A percentile compares a stretch with the other conserved stretches of the same genome.
phyloP scores from a whole-genome alignment of 345 rosid genomes.

The Rhizophora mangle region DNA sequence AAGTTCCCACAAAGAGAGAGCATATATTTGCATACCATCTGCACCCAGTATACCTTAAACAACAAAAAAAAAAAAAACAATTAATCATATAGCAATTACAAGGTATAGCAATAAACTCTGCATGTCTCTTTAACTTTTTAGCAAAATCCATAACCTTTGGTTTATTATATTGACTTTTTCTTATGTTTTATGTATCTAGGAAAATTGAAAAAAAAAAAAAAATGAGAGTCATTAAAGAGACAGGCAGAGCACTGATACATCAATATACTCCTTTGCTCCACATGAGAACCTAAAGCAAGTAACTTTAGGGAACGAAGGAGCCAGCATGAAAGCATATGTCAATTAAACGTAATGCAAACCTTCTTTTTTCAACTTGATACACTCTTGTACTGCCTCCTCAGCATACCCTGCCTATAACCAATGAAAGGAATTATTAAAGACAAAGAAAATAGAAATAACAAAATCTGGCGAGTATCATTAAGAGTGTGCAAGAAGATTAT shows the following conservation, averaged over 20 bases:
- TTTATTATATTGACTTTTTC: neutral
- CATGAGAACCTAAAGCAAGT: neutral
- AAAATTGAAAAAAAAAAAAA: neutral
- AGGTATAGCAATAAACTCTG: slow-evolving; percentile 4
- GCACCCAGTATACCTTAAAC: slow-evolving; percentile 65
- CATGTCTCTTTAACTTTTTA: neutral
- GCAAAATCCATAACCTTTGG: neutral
- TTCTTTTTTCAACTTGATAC: slow-evolving; percentile 55
- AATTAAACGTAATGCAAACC: slow-evolving; percentile 34
- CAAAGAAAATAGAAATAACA: slow-evolving; percentile 3
- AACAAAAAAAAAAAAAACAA: slow-evolving; percentile 10
- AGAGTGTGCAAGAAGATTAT: neutral
- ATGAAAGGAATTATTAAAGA: slow-evolving; percentile 14
- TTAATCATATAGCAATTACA: slow-evolving; percentile 11
- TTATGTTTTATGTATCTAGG: neutral
- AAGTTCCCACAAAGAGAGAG: slow-evolving; percentile 76
- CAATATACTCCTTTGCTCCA: neutral
- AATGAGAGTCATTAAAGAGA: neutral
- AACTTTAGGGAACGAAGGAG: neutral
- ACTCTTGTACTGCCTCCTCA: slow-evolving; percentile 64
- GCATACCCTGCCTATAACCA: slow-evolving; percentile 55
- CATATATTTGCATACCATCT: slow-evolving; percentile 74
- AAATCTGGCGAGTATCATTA: neutral
- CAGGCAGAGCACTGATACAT: neutral
- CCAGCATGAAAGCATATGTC: neutral